These are phyloP conservation scores for Ecytonucleospora hepatopenaei DNA, from an alignment of 371 early-diverging fungal genomes.

Conservation along the genomic window DNA sequence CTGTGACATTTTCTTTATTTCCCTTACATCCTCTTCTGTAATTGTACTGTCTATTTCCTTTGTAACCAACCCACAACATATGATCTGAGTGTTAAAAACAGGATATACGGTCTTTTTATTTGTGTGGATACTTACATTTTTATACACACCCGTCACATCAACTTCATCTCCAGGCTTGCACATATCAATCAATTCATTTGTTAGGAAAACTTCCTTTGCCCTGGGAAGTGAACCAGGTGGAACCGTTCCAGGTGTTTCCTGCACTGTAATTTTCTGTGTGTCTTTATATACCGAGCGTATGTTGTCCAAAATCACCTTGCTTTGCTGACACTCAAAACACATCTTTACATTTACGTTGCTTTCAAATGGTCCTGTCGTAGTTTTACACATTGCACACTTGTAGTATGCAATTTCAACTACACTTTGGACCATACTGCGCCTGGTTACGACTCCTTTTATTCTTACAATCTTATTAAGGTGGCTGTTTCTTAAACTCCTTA, in stretches of 20 bases:
- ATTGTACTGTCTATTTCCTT: constrained; percentile 68
- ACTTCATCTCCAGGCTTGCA: constrained; percentile 94
- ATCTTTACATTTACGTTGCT: constrained; percentile 67
- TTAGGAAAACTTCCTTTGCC: constrained; percentile 76
- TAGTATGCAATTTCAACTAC: constrained; percentile 87
- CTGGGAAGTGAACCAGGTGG: constrained; percentile 90
- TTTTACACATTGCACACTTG: constrained; percentile 83
- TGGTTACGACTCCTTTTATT: constrained; percentile 83
- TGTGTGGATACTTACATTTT: constrained; percentile 75
- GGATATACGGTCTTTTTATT: constrained; percentile 88
- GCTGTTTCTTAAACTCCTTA: constrained; percentile 71
- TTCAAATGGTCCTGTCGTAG: constrained; percentile 79
- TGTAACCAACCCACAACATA: constrained; percentile 59
- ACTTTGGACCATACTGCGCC: constrained; percentile 83
- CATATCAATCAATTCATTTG: constrained; percentile 88
- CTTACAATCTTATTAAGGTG: constrained; percentile 83
- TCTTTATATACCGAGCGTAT: constrained; percentile 90
- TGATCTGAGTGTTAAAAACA: constrained; percentile 82
- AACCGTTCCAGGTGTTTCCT: constrained; percentile 90
- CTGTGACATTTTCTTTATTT: constrained; percentile 66
- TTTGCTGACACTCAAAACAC: constrained; percentile 83
- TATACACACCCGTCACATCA: constrained; percentile 87
- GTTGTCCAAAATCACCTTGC: constrained; percentile 69
- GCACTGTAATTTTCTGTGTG: constrained; percentile 87
- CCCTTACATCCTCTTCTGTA: constrained; percentile 77